Percentiles rank a stretch among this genome's conserved stretches.
These are phyloP conservation scores for Tolypocladium capitatum DNA, from an alignment of 2,329 filamentous ascomycete species.

Conservation along the genomic window DNA sequence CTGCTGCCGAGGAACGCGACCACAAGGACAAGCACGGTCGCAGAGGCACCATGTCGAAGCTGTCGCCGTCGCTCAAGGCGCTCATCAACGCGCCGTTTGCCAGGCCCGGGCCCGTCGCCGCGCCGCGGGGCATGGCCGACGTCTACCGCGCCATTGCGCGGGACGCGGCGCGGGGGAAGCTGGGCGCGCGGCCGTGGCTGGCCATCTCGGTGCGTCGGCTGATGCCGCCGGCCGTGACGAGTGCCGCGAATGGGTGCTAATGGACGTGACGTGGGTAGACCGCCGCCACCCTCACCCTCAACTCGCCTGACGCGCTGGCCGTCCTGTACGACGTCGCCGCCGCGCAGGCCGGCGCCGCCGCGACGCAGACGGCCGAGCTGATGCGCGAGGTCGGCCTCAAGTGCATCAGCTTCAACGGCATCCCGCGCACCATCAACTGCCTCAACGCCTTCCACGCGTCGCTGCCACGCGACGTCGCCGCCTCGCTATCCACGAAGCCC, in stretches of 20 bases:
- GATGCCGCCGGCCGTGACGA: too few relatives aligned
- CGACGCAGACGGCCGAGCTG: slow-evolving; percentile 47
- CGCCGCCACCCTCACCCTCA: slow-evolving; percentile 74
- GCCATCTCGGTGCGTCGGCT: slow-evolving; percentile 48
- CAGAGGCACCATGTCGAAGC: slow-evolving; percentile 50
- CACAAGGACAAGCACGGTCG: not conserved
- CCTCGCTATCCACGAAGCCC: slow-evolving; percentile 39
- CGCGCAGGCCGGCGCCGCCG: slow-evolving; percentile 7
- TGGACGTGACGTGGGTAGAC: slow-evolving; percentile 37
- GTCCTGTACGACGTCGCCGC: slow-evolving; percentile 43
- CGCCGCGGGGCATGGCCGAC: slow-evolving; percentile 47
- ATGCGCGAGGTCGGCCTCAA: slow-evolving; percentile 66
- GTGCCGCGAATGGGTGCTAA: not conserved
- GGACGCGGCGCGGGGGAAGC: slow-evolving; percentile 47
- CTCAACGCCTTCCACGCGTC: slow-evolving; percentile 56
- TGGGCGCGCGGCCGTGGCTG: slow-evolving; percentile 53
- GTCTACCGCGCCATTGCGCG: slow-evolving; percentile 52
- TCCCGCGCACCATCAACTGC: slow-evolving; percentile 73
- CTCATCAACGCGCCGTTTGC: slow-evolving; percentile 60
- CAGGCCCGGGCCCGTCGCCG: slow-evolving; percentile 49
- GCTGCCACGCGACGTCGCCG: slow-evolving; percentile 43
- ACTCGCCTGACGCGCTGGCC: slow-evolving; percentile 64
- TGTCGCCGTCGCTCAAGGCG: slow-evolving; percentile 57
- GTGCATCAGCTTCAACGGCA: slow-evolving; percentile 69
- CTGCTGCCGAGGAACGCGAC: not conserved